Evolutionary conservation across 163 green algal species (phyloP), one percentile per base, ranked within the genome.

Genomic region (Chloromonas sp.): DNA sequence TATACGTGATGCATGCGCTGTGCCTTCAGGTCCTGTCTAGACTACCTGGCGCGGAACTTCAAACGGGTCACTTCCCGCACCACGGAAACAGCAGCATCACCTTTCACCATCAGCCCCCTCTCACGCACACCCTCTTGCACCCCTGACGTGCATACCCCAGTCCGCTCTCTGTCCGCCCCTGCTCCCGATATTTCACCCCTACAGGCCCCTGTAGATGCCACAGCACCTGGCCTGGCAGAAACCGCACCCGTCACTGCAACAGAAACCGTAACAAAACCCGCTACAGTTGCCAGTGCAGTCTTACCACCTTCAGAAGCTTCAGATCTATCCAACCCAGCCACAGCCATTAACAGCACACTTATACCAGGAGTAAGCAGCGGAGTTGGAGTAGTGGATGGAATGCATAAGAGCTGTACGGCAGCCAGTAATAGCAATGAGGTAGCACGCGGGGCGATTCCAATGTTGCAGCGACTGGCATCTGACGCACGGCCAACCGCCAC

Each of bases 1-100:
- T 3, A 11, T 80, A 58, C 66, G 66, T 11, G 5, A 74, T 74
- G 66, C 66, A 74, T 36, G 36, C 36, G 36, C 36, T 36, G 36
- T 36, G 36, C 36, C 36, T 36, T 36, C 36, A 36, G 85, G 58
- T 78, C 80, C 59, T 86, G 85, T 70, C 84, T 91, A 2, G 84
- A 90, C 59, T 86, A 82, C 66, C 84, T 87, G 0, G 87, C 89
- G 0, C 70, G 77, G 14, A 79, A 92, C 60, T 82, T 92, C 1
- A 58, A 79, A 1, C 58, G 70, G 0, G 85, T 92, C 79, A 77
- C 74, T 14, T 11, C 74, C 66, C 66, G 11, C 66, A 74, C 66
- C 66, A 74, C 66, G 5, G 66, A 5, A 74, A 11, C 5, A 13
- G 5, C 13, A 13, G 5, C 74, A 13, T 81, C 74, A 5, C n/a